Conservation (phyloP, 495 filamentous ascomycete species). For the Penicillium parvum region DNA sequence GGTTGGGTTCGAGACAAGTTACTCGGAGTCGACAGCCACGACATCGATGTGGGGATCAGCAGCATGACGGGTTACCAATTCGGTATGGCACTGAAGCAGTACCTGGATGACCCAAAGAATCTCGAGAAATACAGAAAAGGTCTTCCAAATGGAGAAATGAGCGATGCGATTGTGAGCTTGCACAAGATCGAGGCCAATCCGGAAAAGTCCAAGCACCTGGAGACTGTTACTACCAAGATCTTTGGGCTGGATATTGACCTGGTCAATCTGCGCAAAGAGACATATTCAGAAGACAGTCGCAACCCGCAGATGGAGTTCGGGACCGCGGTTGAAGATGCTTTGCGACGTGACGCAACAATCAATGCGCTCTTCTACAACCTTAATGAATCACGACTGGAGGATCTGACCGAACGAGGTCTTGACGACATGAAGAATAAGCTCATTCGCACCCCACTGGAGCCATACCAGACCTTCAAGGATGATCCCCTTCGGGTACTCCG, state of each 20-base stretch:
- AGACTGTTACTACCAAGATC: slow-evolving; percentile 81
- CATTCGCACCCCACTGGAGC: slow-evolving; percentile 84
- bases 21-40: slow-evolving; percentile 71
- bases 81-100: slow-evolving; percentile 56
- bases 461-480: slow-evolving; percentile 89
- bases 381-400: slow-evolving; percentile 67
- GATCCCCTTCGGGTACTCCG: slow-evolving; percentile 89
- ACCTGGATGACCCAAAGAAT: slow-evolving; percentile 49
- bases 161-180: slow-evolving; percentile 47
- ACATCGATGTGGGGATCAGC: slow-evolving; percentile 95
- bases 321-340: slow-evolving; percentile 81
- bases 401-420: slow-evolving; percentile 72
- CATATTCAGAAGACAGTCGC: slow-evolving; percentile 77
- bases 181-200: slow-evolving; percentile 85
- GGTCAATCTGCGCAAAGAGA: slow-evolving; percentile 91
- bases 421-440: slow-evolving; percentile 65
- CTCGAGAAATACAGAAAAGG: slow-evolving; percentile 50
- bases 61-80: slow-evolving; percentile 90
- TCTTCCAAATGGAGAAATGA: slow-evolving; percentile 24
- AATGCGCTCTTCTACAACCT: slow-evolving; percentile 98
- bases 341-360: slow-evolving; percentile 86
- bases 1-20: slow-evolving; percentile 99
- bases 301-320: slow-evolving; percentile 94
- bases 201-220: slow-evolving; percentile 96
- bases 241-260: slow-evolving; percentile 89